Conservation (phyloP, 2,329 filamentous ascomycete genomes). For the Aspergillus fischeri region DNA sequence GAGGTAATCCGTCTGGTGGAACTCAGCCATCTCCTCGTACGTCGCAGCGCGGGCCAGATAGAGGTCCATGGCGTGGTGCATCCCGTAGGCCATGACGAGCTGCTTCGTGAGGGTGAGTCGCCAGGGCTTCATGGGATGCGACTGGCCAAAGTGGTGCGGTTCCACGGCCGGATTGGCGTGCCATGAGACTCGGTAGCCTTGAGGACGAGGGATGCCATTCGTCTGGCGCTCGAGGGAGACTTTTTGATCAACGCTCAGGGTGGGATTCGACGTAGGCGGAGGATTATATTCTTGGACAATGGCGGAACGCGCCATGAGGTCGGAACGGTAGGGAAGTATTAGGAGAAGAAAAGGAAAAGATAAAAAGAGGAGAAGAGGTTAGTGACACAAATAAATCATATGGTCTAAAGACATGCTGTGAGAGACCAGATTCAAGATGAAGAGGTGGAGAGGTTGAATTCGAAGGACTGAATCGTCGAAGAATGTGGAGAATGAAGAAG, state of each 20-base stretch:
- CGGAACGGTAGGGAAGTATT: slow-evolving; percentile 3
- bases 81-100: slow-evolving; percentile 88
- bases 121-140: slow-evolving; percentile 99
- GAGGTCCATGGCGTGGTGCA: slow-evolving; percentile 95
- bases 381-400: not conserved
- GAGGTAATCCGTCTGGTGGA: slow-evolving; percentile 85
- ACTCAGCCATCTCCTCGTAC: slow-evolving; percentile 79
- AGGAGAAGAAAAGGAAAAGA: slow-evolving; percentile 1
- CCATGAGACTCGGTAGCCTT: slow-evolving; percentile 88
- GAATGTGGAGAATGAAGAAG: not conserved
- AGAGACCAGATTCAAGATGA: not conserved
- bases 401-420: not conserved
- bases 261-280: slow-evolving; percentile 36
- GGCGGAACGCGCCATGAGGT: slow-evolving; percentile 39
- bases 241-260: slow-evolving; percentile 48
- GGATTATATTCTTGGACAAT: slow-evolving; percentile 49
- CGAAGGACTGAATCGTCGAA: not conserved
- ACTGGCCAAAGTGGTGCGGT: slow-evolving; percentile 92
- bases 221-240: slow-evolving; percentile 52
- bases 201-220: slow-evolving; percentile 71
- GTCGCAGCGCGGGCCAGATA: slow-evolving; percentile 81
- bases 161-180: slow-evolving; percentile 95
- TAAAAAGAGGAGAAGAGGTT: slow-evolving; percentile 1
- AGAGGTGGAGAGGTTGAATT: not conserved
- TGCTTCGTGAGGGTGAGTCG: slow-evolving; percentile 92